Conservation (phyloP, 202 grass and related monocot species). For the Brachypodium distachyon region DNA sequence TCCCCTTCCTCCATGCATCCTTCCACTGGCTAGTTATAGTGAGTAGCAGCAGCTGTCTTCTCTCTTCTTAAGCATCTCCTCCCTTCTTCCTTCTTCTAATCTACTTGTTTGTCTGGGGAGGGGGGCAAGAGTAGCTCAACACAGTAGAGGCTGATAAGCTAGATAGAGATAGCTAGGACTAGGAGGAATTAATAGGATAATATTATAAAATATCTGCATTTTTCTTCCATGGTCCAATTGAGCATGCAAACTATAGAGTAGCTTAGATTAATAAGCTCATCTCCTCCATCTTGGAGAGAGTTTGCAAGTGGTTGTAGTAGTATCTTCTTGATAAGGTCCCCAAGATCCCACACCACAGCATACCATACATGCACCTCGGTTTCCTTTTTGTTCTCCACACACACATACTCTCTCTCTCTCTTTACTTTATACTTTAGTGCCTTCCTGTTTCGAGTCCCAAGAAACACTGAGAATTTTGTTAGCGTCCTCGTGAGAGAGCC, state of each 20-base stretch:
- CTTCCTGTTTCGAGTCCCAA: conserved; percentile 41
- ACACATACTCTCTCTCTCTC: neutral
- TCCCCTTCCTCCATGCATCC: neutral
- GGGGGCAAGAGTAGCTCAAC: conserved; percentile 11
- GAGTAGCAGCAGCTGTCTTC: neutral
- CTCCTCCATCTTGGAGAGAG: conserved; percentile 8
- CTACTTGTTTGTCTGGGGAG: conserved; percentile 32
- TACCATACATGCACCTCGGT: conserved; percentile 18
- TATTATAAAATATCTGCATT: neutral
- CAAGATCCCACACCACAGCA: conserved; percentile 37
- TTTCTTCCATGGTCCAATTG: conserved; percentile 27
- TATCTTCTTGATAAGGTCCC: conserved; percentile 58
- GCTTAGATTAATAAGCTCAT: conserved; percentile 3
- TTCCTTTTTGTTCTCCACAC: conserved; percentile 25
- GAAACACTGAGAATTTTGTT: conserved; percentile 49
- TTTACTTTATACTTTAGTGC: neutral
- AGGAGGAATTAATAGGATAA: neutral
- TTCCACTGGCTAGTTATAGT: neutral
- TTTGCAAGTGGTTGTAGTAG: conserved; percentile 24
- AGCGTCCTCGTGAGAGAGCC: conserved; percentile 28
- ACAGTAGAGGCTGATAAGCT: conserved; percentile 25
- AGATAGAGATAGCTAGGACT: conserved; percentile 1
- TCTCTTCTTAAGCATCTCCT: conserved; percentile 17
- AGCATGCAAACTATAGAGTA: too few species aligned
- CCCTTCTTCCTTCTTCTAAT: neutral